Conservation (phyloP, 176 grass and related monocot species). For the Canna indica region DNA sequence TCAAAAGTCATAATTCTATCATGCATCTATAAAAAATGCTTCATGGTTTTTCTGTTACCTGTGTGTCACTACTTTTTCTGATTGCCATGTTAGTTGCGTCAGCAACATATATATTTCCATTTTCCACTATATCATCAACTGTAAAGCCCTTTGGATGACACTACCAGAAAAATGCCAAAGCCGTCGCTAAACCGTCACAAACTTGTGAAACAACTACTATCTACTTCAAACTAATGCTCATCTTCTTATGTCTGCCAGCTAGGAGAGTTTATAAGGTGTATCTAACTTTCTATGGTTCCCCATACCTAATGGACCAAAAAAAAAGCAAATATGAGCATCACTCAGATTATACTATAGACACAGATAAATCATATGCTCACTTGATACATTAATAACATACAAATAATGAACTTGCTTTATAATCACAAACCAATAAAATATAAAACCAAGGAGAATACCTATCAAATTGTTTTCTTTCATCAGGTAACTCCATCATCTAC, state of each 20-base stretch:
- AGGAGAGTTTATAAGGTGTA: not conserved
- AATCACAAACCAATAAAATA: not conserved
- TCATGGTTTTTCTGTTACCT: slow-evolving; percentile 51
- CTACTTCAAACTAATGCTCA: not conserved
- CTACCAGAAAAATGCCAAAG: too few relatives aligned
- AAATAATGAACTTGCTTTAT: not conserved
- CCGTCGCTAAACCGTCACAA: too few relatives aligned
- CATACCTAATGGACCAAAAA: not conserved
- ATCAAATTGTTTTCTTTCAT: not conserved
- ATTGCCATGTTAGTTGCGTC: slow-evolving; percentile 96
- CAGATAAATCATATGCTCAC: not conserved
- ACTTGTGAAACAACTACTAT: not conserved
- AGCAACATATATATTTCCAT: slow-evolving; percentile 90
- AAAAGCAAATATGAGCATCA: not conserved
- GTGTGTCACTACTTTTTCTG: slow-evolving; percentile 96
- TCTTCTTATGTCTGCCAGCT: not conserved
- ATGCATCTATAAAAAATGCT: too few relatives aligned
- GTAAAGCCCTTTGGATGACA: slow-evolving; percentile 98
- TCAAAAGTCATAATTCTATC: too few relatives aligned
- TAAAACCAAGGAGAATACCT: not conserved
- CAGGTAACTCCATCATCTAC: not conserved
- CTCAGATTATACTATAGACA: not conserved
- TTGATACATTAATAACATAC: not conserved
- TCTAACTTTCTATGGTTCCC: not conserved
- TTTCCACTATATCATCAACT: slow-evolving; percentile 56